A percentile compares a stretch with the other conserved stretches of the same genome.
Conservation (phyloP, 805 yeast species). For the Kuraishia ogatae region DNA sequence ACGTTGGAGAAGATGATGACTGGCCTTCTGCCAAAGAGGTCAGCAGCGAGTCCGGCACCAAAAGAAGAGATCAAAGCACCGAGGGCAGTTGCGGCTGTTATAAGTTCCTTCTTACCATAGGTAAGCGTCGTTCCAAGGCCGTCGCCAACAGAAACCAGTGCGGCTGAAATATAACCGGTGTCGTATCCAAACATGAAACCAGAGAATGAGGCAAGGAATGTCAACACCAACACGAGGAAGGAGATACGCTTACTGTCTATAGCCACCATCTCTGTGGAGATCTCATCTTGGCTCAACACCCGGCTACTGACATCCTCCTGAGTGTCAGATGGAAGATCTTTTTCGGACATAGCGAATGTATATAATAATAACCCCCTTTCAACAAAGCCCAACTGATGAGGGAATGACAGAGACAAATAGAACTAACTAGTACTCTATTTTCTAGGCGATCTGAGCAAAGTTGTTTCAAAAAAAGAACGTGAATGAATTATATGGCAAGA, state of each 20-base stretch:
- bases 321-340: neutral
- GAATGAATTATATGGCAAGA: neutral
- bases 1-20: constrained; percentile 77
- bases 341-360: neutral
- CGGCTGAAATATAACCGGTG: constrained; percentile 94
- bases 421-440: neutral
- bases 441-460: neutral
- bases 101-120: constrained; percentile 77
- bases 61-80: constrained; percentile 84
- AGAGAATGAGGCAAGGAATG: constrained; percentile 77
- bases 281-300: constrained; percentile 26
- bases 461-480: neutral
- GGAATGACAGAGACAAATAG: neutral
- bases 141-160: constrained; percentile 75
- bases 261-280: constrained; percentile 36
- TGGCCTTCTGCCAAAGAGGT: constrained; percentile 75
- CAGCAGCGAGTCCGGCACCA: constrained; percentile 77
- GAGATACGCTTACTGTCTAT: constrained; percentile 48
- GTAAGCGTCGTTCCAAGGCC: constrained; percentile 62
- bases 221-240: constrained; percentile 54
- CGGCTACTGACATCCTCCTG: neutral
- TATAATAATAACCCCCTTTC: neutral
- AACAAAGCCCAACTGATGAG: neutral
- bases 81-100: constrained; percentile 89
- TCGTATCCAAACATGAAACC: constrained; percentile 98